These are phyloP conservation scores for Henckelia pumila DNA, from an alignment of 257 asterid genomes.

Conservation along the genomic window DNA sequence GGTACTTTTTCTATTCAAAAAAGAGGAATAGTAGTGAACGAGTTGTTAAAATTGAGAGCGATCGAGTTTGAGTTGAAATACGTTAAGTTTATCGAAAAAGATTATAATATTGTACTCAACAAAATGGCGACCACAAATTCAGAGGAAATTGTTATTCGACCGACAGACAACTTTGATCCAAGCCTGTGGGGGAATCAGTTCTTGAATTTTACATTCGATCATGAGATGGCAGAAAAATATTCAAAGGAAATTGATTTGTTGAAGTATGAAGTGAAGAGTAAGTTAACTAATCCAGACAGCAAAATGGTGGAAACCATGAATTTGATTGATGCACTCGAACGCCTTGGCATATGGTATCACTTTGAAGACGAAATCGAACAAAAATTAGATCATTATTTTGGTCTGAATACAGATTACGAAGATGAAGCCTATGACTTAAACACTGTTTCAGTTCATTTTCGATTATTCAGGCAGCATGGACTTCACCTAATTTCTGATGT, in stretches of 20 bases:
- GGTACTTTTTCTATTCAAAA: too few species aligned
- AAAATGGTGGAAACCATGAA: conserved; percentile 11
- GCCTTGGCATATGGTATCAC: conserved; percentile 28
- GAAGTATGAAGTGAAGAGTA: conserved; percentile 18
- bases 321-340: conserved; percentile 22
- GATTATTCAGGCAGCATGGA: conserved; percentile 34
- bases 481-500: conserved; percentile 3
- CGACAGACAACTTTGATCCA: conserved; percentile 2
- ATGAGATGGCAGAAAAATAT: conserved; percentile 7
- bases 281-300: neutral
- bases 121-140: too few species aligned
- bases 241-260: conserved; percentile 1
- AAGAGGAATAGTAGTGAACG: too few species aligned
- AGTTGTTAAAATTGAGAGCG: too few species aligned
- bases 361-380: conserved; percentile 19
- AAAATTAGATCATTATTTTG: neutral
- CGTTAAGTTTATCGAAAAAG: too few species aligned
- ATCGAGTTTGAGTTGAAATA: too few species aligned
- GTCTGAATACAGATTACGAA: conserved; percentile 1
- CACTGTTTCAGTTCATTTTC: conserved; percentile 24
- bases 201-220: conserved; percentile 3
- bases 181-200: conserved; percentile 30
- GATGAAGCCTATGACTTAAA: conserved; percentile 24
- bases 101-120: too few species aligned
- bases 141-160: conserved; percentile 15